Evolutionary conservation across 2,329 filamentous ascomycete species (phyloP), one percentile per base, ranked within the genome.

Genomic region (Hyphodiscus sp.): DNA sequence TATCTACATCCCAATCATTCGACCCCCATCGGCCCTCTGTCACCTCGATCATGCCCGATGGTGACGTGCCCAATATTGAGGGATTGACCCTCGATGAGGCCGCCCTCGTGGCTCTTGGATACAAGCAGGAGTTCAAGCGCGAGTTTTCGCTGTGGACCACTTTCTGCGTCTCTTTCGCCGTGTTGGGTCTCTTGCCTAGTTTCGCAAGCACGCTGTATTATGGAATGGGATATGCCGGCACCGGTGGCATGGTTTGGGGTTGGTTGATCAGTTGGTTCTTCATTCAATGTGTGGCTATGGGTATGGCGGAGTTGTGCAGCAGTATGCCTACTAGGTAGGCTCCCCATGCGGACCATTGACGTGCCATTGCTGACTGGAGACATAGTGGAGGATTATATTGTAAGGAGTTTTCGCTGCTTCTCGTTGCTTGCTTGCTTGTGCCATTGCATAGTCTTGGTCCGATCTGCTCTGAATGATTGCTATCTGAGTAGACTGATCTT

Each of bases 81-180:
- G 71, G 73, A 26, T 73, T 77, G 63, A 70, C 68, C 42, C 69
- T 73, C 4, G 83, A 86, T 63, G 82, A 85, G 60, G 80, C 83
- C 51, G 77, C 77, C 1, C 72, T 86, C 5, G 80, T 79, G 1
- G 78, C 82, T 1, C 72, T 86, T 20, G 83, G 83, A 47, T 78
- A 78, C 61, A 76, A 74, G 61, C 74, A 76, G 51, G 74, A 75
- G 54, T 75, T 75, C 65, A 74, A 74, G 70, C 76, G 86, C 63
- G 85, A 89, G 63, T 89, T 90, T 67, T 84, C 78, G 1, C 72
- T 88, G 15, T 89, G 85, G 78, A 87, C 85, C 6, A 86, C 84
- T 0, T 89, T 89, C 66, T 87, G 83, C 60, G 85, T 89, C 42
- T 84, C 79, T 51, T 89, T 89, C 67, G 85, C 86, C 7, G 85